Percentiles rank a stretch among this genome's conserved stretches.
Conservation (phyloP, 306 rosid species). For the Vicia sativa region DNA sequence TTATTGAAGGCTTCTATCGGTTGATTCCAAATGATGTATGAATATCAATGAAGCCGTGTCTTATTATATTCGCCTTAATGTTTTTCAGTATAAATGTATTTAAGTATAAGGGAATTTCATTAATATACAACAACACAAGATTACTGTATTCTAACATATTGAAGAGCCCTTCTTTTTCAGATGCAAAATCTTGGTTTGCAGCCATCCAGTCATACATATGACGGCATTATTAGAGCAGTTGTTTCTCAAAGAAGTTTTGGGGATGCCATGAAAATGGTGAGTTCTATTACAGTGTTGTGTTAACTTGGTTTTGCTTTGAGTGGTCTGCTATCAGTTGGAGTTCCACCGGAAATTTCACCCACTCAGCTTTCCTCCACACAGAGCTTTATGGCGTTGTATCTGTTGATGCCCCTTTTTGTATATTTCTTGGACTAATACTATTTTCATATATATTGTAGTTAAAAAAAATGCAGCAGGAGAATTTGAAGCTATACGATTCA, state of each 20-base stretch:
- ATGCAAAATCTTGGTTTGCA: slow-evolving; percentile 79
- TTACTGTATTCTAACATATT: slow-evolving; percentile 43
- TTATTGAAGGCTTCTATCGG: slow-evolving; percentile 22
- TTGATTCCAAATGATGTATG: slow-evolving; percentile 17
- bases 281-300: slow-evolving; percentile 38
- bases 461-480: slow-evolving; percentile 60
- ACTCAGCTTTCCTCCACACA: not conserved
- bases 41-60: slow-evolving; percentile 16
- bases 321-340: slow-evolving; percentile 11
- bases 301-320: slow-evolving; percentile 27
- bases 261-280: slow-evolving; percentile 64
- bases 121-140: slow-evolving; percentile 34
- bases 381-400: slow-evolving; percentile 22
- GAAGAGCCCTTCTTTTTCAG: slow-evolving; percentile 53
- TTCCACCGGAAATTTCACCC: slow-evolving; percentile 28
- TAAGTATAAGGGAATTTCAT: slow-evolving; percentile 21
- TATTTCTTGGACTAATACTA: slow-evolving; percentile 34
- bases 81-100: slow-evolving; percentile 13
- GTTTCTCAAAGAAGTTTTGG: slow-evolving; percentile 53
- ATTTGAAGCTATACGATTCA: slow-evolving; percentile 65
- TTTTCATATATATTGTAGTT: slow-evolving; percentile 55
- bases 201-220: slow-evolving; percentile 62
- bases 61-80: not conserved
- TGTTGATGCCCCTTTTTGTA: slow-evolving; percentile 18
- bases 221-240: slow-evolving; percentile 66